Percentiles rank a stretch among this genome's conserved stretches.
These are phyloP conservation scores for Piper betle DNA, from an alignment of 164 flowering plant genomes.

Conservation along the genomic window DNA sequence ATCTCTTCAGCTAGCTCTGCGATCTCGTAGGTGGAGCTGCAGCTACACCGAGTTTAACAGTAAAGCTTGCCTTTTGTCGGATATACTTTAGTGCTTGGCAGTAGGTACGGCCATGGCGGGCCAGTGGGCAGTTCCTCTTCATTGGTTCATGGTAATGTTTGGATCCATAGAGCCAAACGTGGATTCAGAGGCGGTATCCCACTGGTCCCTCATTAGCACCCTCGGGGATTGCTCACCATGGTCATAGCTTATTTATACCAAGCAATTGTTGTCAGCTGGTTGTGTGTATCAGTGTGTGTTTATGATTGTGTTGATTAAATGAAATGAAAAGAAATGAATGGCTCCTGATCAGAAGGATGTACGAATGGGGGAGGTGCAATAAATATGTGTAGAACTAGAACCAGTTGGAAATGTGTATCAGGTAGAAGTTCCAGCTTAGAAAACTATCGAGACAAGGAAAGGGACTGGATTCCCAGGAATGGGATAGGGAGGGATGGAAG, in stretches of 20 bases:
- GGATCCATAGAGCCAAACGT: background rate
- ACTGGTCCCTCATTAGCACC: too few relatives aligned
- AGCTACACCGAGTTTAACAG: background rate
- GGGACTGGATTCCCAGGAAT: conserved; percentile 1
- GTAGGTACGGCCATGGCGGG: background rate
- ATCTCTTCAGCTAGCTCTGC: too few relatives aligned
- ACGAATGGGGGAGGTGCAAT: background rate
- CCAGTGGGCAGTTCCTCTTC: background rate
- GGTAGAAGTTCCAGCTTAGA: too few relatives aligned
- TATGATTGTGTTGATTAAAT: too few relatives aligned
- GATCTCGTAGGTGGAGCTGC: too few relatives aligned
- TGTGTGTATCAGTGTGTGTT: too few relatives aligned
- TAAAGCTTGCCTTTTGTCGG: background rate
- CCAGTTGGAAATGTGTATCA: background rate
- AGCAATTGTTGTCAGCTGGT: too few relatives aligned
- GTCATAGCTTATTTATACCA: too few relatives aligned
- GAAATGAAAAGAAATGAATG: background rate
- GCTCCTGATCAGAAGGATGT: background rate
- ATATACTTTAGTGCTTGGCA: too few relatives aligned
- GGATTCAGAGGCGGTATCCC: background rate
- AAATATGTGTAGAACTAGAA: background rate
- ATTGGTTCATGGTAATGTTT: background rate
- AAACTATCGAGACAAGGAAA: conserved; percentile 1
- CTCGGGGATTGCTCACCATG: too few relatives aligned
- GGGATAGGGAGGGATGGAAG: background rate